phyloP scores from a whole-genome alignment of 2,329 filamentous ascomycete genomes.

The Teratosphaeriaceae sp. region DNA sequence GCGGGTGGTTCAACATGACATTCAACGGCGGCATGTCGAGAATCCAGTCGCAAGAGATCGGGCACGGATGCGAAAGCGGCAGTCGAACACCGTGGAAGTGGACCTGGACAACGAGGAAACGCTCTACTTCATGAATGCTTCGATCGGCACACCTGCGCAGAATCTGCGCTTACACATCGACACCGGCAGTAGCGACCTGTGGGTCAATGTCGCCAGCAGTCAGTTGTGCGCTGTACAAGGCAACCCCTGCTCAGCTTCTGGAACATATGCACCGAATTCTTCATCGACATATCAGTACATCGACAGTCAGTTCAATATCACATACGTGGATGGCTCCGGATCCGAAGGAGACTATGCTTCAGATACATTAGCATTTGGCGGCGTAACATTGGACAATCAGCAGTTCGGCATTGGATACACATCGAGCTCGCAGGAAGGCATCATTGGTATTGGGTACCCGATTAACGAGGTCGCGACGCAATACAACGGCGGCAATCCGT shows the following conservation, averaged over 20 bases:
- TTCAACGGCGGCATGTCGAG: conserved; percentile 41
- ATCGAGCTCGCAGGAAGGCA: conserved; percentile 56
- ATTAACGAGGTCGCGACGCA: conserved; percentile 70
- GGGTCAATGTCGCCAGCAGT: conserved; percentile 60
- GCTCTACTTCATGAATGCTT: conserved; percentile 53
- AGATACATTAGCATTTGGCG: conserved; percentile 61
- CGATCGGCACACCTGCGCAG: conserved; percentile 52
- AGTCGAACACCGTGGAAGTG: conserved; percentile 36
- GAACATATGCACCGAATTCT: conserved; percentile 61
- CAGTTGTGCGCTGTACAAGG: conserved; percentile 44
- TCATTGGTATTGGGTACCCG: conserved; percentile 78
- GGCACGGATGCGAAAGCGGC: conserved; percentile 35
- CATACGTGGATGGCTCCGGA: conserved; percentile 75
- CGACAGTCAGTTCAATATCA: conserved; percentile 75
- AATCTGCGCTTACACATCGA: conserved; percentile 52
- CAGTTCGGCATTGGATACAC: conserved; percentile 70
- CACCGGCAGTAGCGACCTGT: conserved; percentile 58
- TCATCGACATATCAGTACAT: conserved; percentile 74
- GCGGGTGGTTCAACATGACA: conserved; percentile 44
- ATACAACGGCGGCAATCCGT: conserved; percentile 44
- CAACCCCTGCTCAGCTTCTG: conserved; percentile 53
- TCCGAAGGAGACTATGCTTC: conserved; percentile 73
- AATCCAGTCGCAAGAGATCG: conserved; percentile 43
- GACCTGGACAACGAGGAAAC: conserved; percentile 52
- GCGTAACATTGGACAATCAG: conserved; percentile 46